Base-by-base conservation (phyloP, 1,139 yeast genomes). In the Debaryomyces nepalensis region DNA sequence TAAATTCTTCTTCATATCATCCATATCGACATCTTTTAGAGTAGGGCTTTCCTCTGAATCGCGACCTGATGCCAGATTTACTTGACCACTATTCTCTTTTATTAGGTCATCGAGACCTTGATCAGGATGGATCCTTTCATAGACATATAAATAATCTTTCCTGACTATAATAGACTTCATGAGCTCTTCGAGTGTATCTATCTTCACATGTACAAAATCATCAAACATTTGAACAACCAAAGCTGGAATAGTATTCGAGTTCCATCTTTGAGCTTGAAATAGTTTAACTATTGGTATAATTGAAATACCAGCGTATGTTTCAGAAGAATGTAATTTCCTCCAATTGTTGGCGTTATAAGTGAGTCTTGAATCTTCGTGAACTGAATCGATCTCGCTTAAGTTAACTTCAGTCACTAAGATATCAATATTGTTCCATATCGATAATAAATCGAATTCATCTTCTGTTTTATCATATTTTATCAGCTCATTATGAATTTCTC, bases 391-490 rank as follows among this genome's bases (percentile, higher is more conserved):
- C 29, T 50, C 39, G 9, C 43, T 44, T 32, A 56, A 45, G 18
- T 51, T 45, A 7, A 47, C 46, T 41, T 76, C 81, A 6, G 87
- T 74, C 36, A 90, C 77, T 38, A 87, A 66, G 48, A 76, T 79
- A 50, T 85, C 82, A 53, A 84, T 79, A 0, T 70, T 50, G 10
- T 71, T 64, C 87, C 90, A 84, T 8, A 70, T 52, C 1, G 55
- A 52, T 10, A 55, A 50, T 31, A 83, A 60, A 4, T 55, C 61
- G 0, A 53, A 54, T 1, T 52, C 51, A 37, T 74, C 68, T 58
- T 91, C 97, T 0, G 91, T 79, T 57, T 85, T 88, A 61, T 90
- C 96, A 58, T 88, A 91, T 1, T 54, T 63, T 10, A 24, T 16
- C 15, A 59, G 53, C 19, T 64, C 55, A 24, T 58, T 52, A 45